A percentile compares a stretch with the other conserved stretches of the same genome.
These are phyloP conservation scores for Dissophora ornata DNA, from an alignment of 192 early-diverging fungal genomes.

Conservation along the genomic window DNA sequence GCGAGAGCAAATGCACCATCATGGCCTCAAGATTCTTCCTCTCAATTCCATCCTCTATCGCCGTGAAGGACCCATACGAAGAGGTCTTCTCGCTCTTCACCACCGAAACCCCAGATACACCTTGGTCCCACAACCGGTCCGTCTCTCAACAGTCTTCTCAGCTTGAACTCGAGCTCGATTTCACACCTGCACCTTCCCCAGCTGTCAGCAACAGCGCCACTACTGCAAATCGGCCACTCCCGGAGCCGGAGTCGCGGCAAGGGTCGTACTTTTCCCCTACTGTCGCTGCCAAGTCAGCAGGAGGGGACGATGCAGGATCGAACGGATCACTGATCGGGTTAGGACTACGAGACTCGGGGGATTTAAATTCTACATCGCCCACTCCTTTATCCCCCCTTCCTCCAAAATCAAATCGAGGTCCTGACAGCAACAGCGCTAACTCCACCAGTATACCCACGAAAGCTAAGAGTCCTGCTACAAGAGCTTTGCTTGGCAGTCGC, in stretches of 20 bases:
- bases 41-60: constrained; percentile 25
- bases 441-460: constrained; percentile 3
- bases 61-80: constrained; percentile 38
- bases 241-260: constrained; percentile 15
- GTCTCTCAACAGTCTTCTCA: constrained; percentile 38
- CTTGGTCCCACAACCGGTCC: constrained; percentile 45
- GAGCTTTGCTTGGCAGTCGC: constrained; percentile 15
- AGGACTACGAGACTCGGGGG: background rate
- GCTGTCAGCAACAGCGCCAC: too few relatives aligned
- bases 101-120: constrained; percentile 32
- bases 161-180: constrained; percentile 49
- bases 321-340: background rate
- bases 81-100: constrained; percentile 53
- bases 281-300: background rate
- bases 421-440: too few relatives aligned
- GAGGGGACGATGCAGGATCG: background rate
- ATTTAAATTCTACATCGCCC: background rate
- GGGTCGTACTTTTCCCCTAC: background rate
- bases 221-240: constrained; percentile 29
- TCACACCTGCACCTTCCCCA: constrained; percentile 38
- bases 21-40: constrained; percentile 41
- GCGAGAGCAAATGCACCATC: too few relatives aligned
- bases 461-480: constrained; percentile 10
- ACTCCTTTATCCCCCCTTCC: background rate
- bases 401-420: too few relatives aligned